Conservation (phyloP, 208 protist genomes). For the Blechomonas ayalai region DNA sequence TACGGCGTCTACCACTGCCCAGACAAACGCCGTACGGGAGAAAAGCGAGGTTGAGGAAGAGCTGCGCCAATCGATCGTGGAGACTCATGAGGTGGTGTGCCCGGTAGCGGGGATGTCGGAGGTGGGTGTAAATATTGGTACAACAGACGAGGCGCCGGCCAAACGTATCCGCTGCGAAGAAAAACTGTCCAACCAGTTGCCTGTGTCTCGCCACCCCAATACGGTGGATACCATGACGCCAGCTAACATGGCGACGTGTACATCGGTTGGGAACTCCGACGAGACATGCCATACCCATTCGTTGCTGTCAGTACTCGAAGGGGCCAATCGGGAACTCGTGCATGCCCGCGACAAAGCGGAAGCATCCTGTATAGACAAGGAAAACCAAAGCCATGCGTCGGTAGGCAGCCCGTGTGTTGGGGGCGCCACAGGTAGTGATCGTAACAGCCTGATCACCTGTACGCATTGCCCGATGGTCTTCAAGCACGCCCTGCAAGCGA, state of each 20-base stretch:
- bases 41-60: neutral
- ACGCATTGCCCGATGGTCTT: conserved; percentile 21
- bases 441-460: conserved; percentile 1
- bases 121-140: no score
- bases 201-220: no score
- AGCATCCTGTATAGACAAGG: neutral
- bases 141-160: no score
- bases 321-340: neutral
- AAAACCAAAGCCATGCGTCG: neutral
- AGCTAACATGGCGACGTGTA: no score
- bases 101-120: no score
- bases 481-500: conserved; percentile 28
- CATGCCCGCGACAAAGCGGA: conserved; percentile 1
- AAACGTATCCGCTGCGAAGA: no score
- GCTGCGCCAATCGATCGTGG: no score
- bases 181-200: no score
- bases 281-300: no score
- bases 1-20: neutral
- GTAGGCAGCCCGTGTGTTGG: neutral
- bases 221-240: no score
- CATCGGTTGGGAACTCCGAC: no score
- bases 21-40: neutral
- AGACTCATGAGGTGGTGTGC: no score
- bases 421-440: neutral
- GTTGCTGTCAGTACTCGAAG: neutral